Conservation (phyloP, 805 yeast genomes). For the Pichia insulana region DNA sequence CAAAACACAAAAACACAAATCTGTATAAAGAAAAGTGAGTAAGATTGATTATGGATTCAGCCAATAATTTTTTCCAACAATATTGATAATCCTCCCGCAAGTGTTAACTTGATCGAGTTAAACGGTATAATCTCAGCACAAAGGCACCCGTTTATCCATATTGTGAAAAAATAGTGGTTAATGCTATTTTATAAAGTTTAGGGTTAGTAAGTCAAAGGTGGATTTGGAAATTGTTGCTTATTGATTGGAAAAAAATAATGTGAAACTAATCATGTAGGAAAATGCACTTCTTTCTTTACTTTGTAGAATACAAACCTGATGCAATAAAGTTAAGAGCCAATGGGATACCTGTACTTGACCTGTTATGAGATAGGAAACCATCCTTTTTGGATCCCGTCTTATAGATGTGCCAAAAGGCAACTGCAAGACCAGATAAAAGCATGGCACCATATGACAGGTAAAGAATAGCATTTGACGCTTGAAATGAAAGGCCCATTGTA, state of each 20-base stretch:
- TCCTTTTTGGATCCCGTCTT: constrained; percentile 25
- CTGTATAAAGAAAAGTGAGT: not conserved
- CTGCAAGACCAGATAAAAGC: constrained; percentile 43
- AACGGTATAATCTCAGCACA: constrained; percentile 67
- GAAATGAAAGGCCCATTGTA: constrained; percentile 30
- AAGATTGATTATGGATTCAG: constrained; percentile 8
- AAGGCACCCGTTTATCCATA: constrained; percentile 41
- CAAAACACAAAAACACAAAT: too few species aligned
- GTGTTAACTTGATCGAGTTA: constrained; percentile 75
- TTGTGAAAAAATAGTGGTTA: constrained; percentile 15
- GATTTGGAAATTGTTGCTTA: not conserved
- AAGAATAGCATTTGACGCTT: constrained; percentile 52
- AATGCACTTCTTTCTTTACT: not conserved
- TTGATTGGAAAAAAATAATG: constrained; percentile 7
- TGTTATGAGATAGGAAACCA: constrained; percentile 67
- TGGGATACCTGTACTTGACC: constrained; percentile 73
- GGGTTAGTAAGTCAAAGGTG: not conserved
- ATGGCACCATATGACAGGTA: constrained; percentile 51
- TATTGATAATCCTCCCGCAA: constrained; percentile 66
- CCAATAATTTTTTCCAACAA: constrained; percentile 24
- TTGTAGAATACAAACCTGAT: constrained; percentile 52
- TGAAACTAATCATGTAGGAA: not conserved
- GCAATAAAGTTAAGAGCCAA: constrained; percentile 85
- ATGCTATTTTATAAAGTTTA: not conserved
- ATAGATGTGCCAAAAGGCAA: constrained; percentile 49